Conservation (phyloP, 257 asterid species). For the Plantago elongata region DNA sequence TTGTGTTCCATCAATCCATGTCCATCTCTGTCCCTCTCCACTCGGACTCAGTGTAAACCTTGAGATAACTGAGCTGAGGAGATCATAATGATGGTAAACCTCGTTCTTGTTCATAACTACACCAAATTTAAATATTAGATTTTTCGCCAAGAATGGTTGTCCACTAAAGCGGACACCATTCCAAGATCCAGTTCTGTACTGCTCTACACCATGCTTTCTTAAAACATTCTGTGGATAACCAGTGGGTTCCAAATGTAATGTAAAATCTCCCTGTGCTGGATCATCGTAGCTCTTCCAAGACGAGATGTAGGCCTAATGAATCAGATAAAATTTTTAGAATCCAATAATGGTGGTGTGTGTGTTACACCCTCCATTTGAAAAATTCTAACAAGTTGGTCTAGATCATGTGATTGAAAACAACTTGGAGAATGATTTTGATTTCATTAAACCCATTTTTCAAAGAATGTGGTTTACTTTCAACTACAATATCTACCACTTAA, state of each 20-base stretch:
- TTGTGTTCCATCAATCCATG: constrained; percentile 19
- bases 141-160: neutral
- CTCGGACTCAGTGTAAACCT: constrained; percentile 17
- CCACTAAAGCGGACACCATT: constrained; percentile 39
- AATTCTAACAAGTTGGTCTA: no score
- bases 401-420: no score
- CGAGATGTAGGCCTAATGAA: constrained; percentile 3
- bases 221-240: constrained; percentile 33
- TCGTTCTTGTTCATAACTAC: constrained; percentile 12
- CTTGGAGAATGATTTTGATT: no score
- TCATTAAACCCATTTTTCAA: no score
- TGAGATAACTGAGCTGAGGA: constrained; percentile 9
- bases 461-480: no score
- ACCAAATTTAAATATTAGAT: constrained; percentile 1
- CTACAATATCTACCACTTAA: no score
- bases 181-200: constrained; percentile 40
- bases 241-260: constrained; percentile 18
- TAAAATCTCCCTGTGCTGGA: constrained; percentile 36
- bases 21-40: constrained; percentile 21
- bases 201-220: neutral
- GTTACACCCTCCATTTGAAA: no score
- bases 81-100: constrained; percentile 23
- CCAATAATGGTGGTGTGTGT: no score
- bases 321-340: neutral
- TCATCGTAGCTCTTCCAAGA: constrained; percentile 36